Evolutionary conservation across 768 basidiomycete species (phyloP).

Genomic region (Xanthoconium stramineum): DNA sequence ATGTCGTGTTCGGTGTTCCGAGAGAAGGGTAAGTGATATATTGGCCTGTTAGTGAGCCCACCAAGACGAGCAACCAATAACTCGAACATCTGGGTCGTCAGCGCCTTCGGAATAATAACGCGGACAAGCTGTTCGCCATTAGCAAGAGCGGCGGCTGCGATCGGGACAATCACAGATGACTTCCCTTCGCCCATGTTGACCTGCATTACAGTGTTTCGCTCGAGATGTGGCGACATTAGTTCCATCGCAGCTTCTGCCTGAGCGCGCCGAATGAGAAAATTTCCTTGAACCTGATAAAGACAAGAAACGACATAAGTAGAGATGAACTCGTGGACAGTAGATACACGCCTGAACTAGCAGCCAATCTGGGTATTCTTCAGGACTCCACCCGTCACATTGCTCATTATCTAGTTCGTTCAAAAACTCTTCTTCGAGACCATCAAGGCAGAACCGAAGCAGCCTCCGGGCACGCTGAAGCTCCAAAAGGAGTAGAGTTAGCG

Average conservation of each 20-base stretch:
- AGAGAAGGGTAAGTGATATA: constrained; percentile 48
- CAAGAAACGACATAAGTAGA: not conserved
- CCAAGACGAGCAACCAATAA: too few species aligned
- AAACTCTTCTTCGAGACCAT: too few species aligned
- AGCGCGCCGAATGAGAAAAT: too few species aligned
- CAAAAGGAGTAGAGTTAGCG: constrained; percentile 27
- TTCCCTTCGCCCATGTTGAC: too few species aligned
- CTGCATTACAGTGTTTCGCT: constrained; percentile 37
- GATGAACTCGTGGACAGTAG: rapidly evolving
- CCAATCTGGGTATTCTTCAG: constrained; percentile 31
- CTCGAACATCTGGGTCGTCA: constrained; percentile 38
- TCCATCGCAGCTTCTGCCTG: constrained; percentile 39
- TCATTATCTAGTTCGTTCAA: too few species aligned
- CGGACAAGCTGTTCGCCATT: constrained; percentile 41
- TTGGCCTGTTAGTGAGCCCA: too few species aligned
- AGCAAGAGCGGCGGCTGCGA: constrained; percentile 33
- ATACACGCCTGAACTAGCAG: too few species aligned
- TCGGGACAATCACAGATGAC: not conserved
- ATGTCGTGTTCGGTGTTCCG: constrained; percentile 31
- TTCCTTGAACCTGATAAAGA: constrained; percentile 38
- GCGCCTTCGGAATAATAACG: constrained; percentile 43
- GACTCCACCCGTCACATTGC: constrained; percentile 12
- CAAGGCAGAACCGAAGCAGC: too few species aligned
- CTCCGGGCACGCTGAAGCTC: constrained; percentile 3
- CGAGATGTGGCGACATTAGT: constrained; percentile 40